phyloP scores from a whole-genome alignment of 1,284 basidiomycete species.

The Wallemia hederae region DNA sequence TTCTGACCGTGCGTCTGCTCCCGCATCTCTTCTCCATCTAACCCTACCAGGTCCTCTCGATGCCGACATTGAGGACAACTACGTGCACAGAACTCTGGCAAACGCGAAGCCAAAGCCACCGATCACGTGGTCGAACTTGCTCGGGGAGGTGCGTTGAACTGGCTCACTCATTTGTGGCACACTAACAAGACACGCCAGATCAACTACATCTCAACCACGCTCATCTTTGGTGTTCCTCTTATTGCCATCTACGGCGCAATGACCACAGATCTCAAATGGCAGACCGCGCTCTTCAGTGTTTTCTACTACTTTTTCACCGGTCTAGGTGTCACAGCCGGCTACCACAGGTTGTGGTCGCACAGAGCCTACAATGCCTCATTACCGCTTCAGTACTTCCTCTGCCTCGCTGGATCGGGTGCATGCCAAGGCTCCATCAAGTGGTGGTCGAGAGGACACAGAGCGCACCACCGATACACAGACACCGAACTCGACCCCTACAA shows the following conservation, averaged over 20 bases:
- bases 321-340: conserved; percentile 37
- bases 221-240: conserved; percentile 40
- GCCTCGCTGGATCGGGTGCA: conserved; percentile 49
- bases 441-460: conserved; percentile 83
- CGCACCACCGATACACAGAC: conserved; percentile 82
- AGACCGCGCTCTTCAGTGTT: conserved; percentile 39
- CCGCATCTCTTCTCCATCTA: background rate
- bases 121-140: background rate
- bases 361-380: conserved; percentile 62
- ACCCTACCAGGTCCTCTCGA: conserved; percentile 22
- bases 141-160: background rate
- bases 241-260: conserved; percentile 37
- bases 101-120: conserved; percentile 22
- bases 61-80: conserved; percentile 55
- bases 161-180: conserved; percentile 33
- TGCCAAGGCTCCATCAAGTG: conserved; percentile 74
- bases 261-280: conserved; percentile 28
- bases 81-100: conserved; percentile 54
- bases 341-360: conserved; percentile 80
- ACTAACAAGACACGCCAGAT: conserved; percentile 35
- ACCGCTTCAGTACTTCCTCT: conserved; percentile 47
- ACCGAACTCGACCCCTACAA: conserved; percentile 84
- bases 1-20: background rate
- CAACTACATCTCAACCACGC: conserved; percentile 42
- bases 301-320: conserved; percentile 64